Conservation (phyloP, 306 rosid species). For the Casuarina glauca region DNA sequence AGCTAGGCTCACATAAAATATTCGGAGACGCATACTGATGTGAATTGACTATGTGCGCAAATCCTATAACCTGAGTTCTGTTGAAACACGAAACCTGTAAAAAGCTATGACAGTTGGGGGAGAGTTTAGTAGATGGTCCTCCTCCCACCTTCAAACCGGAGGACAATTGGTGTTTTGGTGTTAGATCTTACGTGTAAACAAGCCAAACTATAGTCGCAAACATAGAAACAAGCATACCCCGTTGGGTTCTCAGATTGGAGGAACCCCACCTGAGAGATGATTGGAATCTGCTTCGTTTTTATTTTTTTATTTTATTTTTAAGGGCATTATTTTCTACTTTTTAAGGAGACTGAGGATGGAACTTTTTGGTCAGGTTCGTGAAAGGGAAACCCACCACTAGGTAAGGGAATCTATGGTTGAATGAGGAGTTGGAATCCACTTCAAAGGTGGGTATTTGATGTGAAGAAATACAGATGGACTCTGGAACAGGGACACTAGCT, state of each 20-base stretch:
- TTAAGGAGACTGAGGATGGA: conserved; percentile 13
- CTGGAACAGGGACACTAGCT: conserved; percentile 55
- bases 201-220: background rate
- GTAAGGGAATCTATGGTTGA: conserved; percentile 72
- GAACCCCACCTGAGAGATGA: conserved; percentile 39
- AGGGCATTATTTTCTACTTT: conserved; percentile 2
- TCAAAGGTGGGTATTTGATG: conserved; percentile 52
- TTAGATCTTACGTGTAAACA: background rate
- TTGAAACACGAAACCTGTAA: conserved; percentile 42
- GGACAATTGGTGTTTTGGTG: background rate
- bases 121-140: background rate
- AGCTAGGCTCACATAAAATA: conserved; percentile 13
- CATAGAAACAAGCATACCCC: conserved; percentile 25
- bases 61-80: conserved; percentile 43
- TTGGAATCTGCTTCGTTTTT: conserved; percentile 32
- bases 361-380: conserved; percentile 49
- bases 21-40: conserved; percentile 30
- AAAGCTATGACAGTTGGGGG: conserved; percentile 24
- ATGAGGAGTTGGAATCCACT: conserved; percentile 99
- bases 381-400: conserved; percentile 50
- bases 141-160: background rate
- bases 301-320: background rate
- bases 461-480: conserved; percentile 47
- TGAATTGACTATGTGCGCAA: conserved; percentile 43
- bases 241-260: conserved; percentile 54